Evolutionary conservation across 768 basidiomycete species (phyloP), one percentile per base, ranked within the genome.

Genomic region (Tylopilus cervinicoccineus): DNA sequence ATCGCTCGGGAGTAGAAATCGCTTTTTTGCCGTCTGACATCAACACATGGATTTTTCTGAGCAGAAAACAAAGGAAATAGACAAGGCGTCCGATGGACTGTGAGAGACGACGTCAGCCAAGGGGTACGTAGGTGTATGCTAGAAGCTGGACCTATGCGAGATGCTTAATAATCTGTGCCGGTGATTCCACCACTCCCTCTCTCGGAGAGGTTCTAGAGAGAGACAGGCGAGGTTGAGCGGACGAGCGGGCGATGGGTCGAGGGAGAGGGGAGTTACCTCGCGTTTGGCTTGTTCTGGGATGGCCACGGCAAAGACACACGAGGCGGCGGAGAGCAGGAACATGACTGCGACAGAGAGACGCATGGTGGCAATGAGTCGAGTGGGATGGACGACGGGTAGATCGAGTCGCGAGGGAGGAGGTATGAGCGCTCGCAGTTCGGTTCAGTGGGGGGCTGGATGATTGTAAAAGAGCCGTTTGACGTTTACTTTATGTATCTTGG

Each of bases 281-380:
- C 33, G 55, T 20, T 43, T 41, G 5, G 22, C 9, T 0, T n/a
- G n/a, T n/a, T 50, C 22, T 11, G 59, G 53, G n/a, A 63, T 26
- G 24, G 48, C 44, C 5, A 26, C 43, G n/a, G 56, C 49, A 14
- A 58, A 26, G n/a, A 32, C 45, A 27, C 41, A 50, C 0, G 51
- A 54, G 0, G 40, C 39, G 5, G 51, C 45, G 0, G 62, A 54
- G 51, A 63, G 53, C 38, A 59, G 2, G 9, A 47, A 24, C 16
- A 53, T 5, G 39, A 53, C 4, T 14, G 52, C 29, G 31, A 40
- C 1, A 3, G 43, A 47, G 4, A 56, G 7, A 38, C 59, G 62
- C 62, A 63, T 63, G 39, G 19, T 28, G 23, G 17, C 19, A 16
- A 16, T 7, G n/a, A n/a, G 22, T 19, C 3, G 48, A n/a, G n/a